Evolutionary conservation across 1,139 yeast genomes (phyloP).

Genomic region (Geotrichum europaeum): DNA sequence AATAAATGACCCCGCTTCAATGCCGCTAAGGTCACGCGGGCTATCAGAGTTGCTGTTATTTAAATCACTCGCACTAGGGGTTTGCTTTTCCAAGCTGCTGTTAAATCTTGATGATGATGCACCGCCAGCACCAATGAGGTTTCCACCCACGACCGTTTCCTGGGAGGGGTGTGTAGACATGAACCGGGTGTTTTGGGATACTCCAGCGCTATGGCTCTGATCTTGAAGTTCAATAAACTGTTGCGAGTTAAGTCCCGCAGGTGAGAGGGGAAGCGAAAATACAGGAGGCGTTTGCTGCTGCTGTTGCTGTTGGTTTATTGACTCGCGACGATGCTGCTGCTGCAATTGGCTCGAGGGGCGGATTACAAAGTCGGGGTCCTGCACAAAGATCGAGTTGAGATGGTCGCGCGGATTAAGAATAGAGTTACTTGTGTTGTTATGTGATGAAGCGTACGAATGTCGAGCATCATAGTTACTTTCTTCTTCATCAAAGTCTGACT

Average conservation of each 20-base stretch:
- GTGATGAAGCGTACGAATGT: constrained; percentile 7
- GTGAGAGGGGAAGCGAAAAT: constrained; percentile 7
- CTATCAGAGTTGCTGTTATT: background rate
- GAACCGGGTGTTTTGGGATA: background rate
- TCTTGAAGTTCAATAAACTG: background rate
- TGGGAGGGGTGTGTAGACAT: constrained; percentile 4
- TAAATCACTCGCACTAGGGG: background rate
- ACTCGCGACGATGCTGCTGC: background rate
- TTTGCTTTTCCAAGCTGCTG: background rate
- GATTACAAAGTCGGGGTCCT: constrained; percentile 6
- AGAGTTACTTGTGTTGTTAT: constrained; percentile 8
- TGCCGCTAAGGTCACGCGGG: background rate
- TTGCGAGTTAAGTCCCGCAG: background rate
- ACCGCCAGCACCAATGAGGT: background rate
- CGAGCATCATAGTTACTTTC: background rate
- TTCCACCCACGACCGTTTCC: background rate
- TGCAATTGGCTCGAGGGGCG: background rate
- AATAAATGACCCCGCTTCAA: background rate
- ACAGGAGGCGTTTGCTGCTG: constrained; percentile 3
- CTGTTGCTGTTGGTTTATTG: background rate
- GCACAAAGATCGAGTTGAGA: constrained; percentile 10
- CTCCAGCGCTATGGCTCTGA: background rate
- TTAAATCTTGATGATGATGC: background rate
- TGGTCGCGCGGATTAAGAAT: constrained; percentile 13
- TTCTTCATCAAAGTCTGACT: constrained; percentile 3